phyloP scores from a whole-genome alignment of 495 filamentous ascomycete genomes.

The Hypoxylon intermedium region DNA sequence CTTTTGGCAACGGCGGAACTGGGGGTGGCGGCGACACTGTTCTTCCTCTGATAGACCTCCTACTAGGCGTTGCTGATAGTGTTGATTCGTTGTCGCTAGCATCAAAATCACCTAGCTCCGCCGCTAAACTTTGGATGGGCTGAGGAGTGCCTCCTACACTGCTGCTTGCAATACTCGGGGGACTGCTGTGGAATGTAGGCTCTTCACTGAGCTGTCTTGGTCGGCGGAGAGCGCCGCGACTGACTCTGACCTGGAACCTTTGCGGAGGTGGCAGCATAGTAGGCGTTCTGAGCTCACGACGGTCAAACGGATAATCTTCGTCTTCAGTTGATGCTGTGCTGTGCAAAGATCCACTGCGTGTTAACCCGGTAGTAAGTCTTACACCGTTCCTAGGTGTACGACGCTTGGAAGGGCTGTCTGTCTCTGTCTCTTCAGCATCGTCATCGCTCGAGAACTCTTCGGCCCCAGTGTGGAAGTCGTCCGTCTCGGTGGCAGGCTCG shows the following conservation, averaged over 20 bases:
- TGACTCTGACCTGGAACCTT: slow-evolving; percentile 72
- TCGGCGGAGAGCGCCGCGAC: slow-evolving; percentile 66
- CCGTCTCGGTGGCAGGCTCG: slow-evolving; percentile 84
- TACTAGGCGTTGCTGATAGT: slow-evolving; percentile 50
- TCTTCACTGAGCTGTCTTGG: slow-evolving; percentile 73
- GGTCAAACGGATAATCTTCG: slow-evolving; percentile 58
- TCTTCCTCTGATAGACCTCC: slow-evolving; percentile 54
- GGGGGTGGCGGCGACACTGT: slow-evolving; percentile 61
- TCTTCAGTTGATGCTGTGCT: slow-evolving; percentile 95
- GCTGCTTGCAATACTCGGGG: slow-evolving; percentile 62
- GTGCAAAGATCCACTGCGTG: slow-evolving; percentile 69
- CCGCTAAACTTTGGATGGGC: slow-evolving; percentile 82
- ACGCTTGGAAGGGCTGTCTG: slow-evolving; percentile 67
- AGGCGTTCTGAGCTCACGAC: slow-evolving; percentile 63
- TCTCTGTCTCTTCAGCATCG: slow-evolving; percentile 76
- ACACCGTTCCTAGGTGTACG: slow-evolving; percentile 50
- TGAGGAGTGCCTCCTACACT: slow-evolving; percentile 58
- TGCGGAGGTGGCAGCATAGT: slow-evolving; percentile 67
- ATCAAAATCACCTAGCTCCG: slow-evolving; percentile 82
- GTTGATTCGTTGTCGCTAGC: slow-evolving; percentile 68
- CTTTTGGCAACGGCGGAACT: slow-evolving; percentile 59
- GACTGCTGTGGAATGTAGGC: slow-evolving; percentile 56
- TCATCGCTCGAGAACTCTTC: slow-evolving; percentile 80
- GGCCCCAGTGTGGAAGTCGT: slow-evolving; percentile 89
- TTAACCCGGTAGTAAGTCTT: slow-evolving; percentile 17